Conservation (phyloP, 163 green algal species). For the Volvox carteri region DNA sequence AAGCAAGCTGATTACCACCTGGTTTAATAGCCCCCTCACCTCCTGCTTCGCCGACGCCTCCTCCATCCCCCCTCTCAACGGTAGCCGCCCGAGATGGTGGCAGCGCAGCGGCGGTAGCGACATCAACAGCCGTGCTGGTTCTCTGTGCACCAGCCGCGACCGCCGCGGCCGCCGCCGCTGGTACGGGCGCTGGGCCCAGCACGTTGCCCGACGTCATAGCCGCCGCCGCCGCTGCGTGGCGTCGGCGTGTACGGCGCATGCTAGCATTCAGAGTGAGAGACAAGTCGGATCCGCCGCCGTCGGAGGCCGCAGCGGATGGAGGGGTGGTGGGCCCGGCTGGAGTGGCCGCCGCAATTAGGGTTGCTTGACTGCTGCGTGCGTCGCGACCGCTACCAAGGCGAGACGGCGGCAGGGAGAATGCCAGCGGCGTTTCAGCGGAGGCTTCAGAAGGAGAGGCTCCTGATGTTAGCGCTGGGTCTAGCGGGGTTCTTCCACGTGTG, state of each 20-base stretch:
- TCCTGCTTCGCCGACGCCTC: no score
- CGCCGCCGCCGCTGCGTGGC: constrained; percentile 23
- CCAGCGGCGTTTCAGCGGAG: neutral
- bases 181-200: constrained; percentile 21
- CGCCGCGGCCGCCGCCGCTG: neutral
- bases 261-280: constrained; percentile 30
- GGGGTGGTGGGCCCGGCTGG: neutral
- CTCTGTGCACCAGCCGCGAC: neutral
- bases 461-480: neutral
- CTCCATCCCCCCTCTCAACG: no score
- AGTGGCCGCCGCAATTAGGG: neutral
- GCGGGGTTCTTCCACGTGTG: neutral
- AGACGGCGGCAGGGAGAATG: constrained; percentile 1
- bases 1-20: no score
- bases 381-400: neutral
- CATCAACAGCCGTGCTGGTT: neutral
- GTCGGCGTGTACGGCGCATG: constrained; percentile 26
- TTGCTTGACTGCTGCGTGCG: neutral
- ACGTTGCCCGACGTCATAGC: neutral
- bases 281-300: constrained; percentile 16
- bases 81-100: no score
- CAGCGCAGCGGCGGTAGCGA: neutral
- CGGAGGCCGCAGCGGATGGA: neutral
- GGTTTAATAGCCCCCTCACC: no score
- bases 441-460: neutral